Evolutionary conservation across 2,329 filamentous ascomycete species (phyloP), one percentile per base, ranked within the genome.

Genomic region (Phaeosphaeria sp.): DNA sequence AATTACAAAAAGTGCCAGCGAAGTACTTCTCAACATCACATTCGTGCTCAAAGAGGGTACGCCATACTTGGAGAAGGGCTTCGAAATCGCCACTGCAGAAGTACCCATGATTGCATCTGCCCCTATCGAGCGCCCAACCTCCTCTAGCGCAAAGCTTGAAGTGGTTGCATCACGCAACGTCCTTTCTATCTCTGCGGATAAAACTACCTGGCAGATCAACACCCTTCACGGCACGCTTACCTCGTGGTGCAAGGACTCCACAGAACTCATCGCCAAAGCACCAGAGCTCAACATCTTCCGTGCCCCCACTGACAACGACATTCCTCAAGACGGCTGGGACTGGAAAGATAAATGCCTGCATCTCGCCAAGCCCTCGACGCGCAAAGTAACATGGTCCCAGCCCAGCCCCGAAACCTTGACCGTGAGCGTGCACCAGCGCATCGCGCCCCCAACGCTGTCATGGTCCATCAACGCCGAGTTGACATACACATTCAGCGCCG

Each of bases 221-320:
- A 81, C 77, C 1, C 80, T 83, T 0, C 83, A 87, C 58, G 84
- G 88, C 57, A 73, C 78, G 44, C 79, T 80, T 10, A 69, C 84
- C 2, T 74, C 72, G 10, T 68, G 68, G 43, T 60, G 64, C 21
- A 62, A 77, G 51, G 52, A 59, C 25, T 53, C 77, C 73, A 48
- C 70, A 20, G 20, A 80, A 27, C 46, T 75, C 11, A 68, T 76
- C 33, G 58, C 67, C 25, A 63, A 65, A 46, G 65, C 74, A 66
- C 74, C 80, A 0, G 69, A 73, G 9, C 80, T 84, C 1, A 78
- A 80, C 6, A 85, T 90, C 74, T 90, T 87, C 82, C 85, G 88
- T 4, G 85, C 88, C 0, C 82, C 83, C 15, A 90, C 87, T 0
- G 86, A 90, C 72, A 90, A 90, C 65, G 88, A 90, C 66, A 77